Percentiles rank a stretch among this genome's conserved stretches.
These are phyloP conservation scores for Colletotrichum trifolii DNA, from an alignment of 2,329 filamentous ascomycete species.

Conservation along the genomic window DNA sequence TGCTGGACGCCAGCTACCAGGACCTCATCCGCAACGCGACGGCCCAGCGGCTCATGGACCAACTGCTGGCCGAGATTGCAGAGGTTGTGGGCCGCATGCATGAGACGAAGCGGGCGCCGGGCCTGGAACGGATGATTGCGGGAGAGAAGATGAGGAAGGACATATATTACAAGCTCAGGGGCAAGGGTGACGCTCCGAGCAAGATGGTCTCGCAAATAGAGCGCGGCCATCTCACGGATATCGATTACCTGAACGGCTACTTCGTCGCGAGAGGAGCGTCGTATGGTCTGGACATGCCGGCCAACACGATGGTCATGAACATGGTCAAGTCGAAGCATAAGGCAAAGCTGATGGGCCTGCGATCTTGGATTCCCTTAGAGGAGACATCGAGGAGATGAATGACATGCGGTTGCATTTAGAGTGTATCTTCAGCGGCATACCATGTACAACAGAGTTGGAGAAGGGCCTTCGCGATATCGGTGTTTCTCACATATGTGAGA, in stretches of 20 bases:
- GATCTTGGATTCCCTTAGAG: slow-evolving; percentile 48
- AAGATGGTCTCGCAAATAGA: slow-evolving; percentile 76
- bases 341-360: slow-evolving; percentile 46
- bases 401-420: neutral
- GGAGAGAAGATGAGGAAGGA: slow-evolving; percentile 70
- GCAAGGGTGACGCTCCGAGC: slow-evolving; percentile 64
- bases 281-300: slow-evolving; percentile 77
- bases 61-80: slow-evolving; percentile 80
- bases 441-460: no score
- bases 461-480: no score
- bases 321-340: slow-evolving; percentile 77
- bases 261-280: slow-evolving; percentile 77
- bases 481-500: no score
- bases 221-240: slow-evolving; percentile 73
- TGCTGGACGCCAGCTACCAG: slow-evolving; percentile 82
- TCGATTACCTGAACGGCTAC: slow-evolving; percentile 90
- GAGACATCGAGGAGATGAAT: slow-evolving; percentile 44
- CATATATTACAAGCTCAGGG: slow-evolving; percentile 67
- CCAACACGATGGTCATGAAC: slow-evolving; percentile 78
- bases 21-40: slow-evolving; percentile 74
- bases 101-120: slow-evolving; percentile 73
- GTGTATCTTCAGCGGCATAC: slow-evolving; percentile 7
- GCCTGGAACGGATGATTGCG: slow-evolving; percentile 67
- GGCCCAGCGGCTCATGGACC: slow-evolving; percentile 73
- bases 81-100: slow-evolving; percentile 78